phyloP scores from a whole-genome alignment of 495 filamentous ascomycete genomes.

The Polyplosphaeria fusca region DNA sequence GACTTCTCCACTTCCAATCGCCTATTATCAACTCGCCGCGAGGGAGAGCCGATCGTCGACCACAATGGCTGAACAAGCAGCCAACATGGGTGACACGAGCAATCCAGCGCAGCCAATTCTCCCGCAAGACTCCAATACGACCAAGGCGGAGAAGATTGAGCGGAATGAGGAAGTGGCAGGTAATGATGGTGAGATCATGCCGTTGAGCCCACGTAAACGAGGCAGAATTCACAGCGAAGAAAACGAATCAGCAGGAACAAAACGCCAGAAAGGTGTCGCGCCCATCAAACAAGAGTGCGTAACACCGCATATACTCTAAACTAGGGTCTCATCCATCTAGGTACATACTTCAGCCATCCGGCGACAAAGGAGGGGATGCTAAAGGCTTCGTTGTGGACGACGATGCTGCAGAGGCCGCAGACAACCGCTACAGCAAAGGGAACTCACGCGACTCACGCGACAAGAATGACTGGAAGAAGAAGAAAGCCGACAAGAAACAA shows the following conservation, averaged over 20 bases:
- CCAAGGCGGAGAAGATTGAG: neutral
- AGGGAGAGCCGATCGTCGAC: neutral
- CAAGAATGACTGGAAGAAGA: conserved; percentile 31
- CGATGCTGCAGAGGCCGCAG: conserved; percentile 44
- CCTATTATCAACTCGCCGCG: neutral
- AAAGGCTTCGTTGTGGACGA: conserved; percentile 31
- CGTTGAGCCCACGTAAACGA: conserved; percentile 11
- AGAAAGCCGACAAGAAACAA: conserved; percentile 61
- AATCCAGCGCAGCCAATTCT: neutral
- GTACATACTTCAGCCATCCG: conserved; percentile 18
- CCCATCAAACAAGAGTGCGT: conserved; percentile 81
- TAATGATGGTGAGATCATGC: neutral
- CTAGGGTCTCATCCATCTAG: too few relatives aligned
- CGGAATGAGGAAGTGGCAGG: neutral
- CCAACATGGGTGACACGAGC: neutral
- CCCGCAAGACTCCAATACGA: neutral
- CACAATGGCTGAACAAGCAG: conserved; percentile 7
- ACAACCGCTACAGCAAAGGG: conserved; percentile 27
- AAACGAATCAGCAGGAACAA: neutral
- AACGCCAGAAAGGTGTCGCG: conserved; percentile 66
- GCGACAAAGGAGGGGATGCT: conserved; percentile 1
- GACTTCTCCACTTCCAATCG: neutral
- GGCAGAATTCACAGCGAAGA: conserved; percentile 6
- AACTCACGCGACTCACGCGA: conserved; percentile 39
- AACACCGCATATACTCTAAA: too few relatives aligned